Evolutionary conservation across 1,284 basidiomycete genomes (phyloP).

Genomic region (Flammula alnicola): DNA sequence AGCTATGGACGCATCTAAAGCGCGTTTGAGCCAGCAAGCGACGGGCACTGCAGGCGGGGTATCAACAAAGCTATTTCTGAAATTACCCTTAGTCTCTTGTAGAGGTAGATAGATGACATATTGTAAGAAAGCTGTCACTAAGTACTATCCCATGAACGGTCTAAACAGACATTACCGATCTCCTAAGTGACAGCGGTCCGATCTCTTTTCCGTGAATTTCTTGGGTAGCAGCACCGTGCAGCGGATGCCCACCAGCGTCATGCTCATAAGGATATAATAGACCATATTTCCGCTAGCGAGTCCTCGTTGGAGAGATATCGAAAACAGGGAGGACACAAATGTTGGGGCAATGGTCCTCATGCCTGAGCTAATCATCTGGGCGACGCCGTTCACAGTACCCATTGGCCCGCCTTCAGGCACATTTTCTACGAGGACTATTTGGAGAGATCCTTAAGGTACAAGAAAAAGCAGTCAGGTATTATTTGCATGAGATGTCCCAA

Average conservation of each 20-base stretch:
- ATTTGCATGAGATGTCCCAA: conserved; percentile 10
- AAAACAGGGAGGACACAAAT: conserved; percentile 39
- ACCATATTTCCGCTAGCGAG: conserved; percentile 38
- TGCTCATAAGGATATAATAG: conserved; percentile 32
- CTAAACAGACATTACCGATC: too few relatives aligned
- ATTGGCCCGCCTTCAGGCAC: conserved; percentile 40
- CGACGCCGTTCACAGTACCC: conserved; percentile 57
- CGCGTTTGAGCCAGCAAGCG: too few relatives aligned
- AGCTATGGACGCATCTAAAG: too few relatives aligned
- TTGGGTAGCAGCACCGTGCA: conserved; percentile 19
- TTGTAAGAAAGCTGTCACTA: too few relatives aligned
- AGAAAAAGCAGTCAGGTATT: not conserved
- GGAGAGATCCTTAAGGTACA: conserved; percentile 32
- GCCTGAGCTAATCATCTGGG: conserved; percentile 54
- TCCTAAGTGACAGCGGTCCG: too few relatives aligned
- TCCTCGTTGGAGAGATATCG: conserved; percentile 35
- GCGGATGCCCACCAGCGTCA: conserved; percentile 29
- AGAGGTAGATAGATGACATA: too few relatives aligned
- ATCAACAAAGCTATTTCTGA: too few relatives aligned
- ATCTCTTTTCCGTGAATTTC: not conserved
- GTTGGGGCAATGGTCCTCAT: conserved; percentile 55
- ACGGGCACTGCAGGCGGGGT: too few relatives aligned
- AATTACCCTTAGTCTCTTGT: too few relatives aligned
- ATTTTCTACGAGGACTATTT: conserved; percentile 39
- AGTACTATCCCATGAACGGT: too few relatives aligned